Base-by-base conservation (phyloP, 495 filamentous ascomycete genomes). In the Penicillium dipodomyicola region DNA sequence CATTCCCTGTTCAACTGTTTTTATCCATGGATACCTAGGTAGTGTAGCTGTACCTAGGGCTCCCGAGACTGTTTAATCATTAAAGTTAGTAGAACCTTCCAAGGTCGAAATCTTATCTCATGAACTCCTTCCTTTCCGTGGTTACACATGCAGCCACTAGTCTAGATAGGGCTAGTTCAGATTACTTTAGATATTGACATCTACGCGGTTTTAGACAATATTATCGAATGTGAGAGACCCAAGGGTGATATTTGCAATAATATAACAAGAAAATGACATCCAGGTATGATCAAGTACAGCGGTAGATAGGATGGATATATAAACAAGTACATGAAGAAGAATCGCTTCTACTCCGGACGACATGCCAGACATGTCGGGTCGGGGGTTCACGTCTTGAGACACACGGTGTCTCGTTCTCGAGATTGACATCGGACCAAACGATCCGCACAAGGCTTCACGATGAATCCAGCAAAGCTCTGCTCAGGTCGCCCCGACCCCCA, bases 311-410 rank as follows among this genome's bases (percentile, higher is more conserved):
- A 10, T 20, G 39, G 39, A 54, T 54, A 54, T 54, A 54, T 54
- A 30, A 25, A 54, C 43, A 54, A 54, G 19, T 37, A 52, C 39
- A 43, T 33, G 50, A 43, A 37, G 10, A 22, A 19, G 33, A 47
- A 39, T 39, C 52, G 52, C 52, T 44, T 54, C 52, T 54, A 54
- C 52, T 46, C 42, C 32, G 41, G 30, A 42, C 30, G 52, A 54
- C 27, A 20, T 33, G 49, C 25, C 37, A 22, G 11, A 9, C 7
- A 20, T 5, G 6, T 23, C n/a, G 5, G 15, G 23, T 54, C 42
- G 22, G 19, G 32, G 37, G 41, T 9, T n/a, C 14, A 4, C 9
- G 11, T 45, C 12, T 10, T n/a, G 49, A 40, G 37, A 52, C 49
- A 52, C 11, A 20, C 22, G 4, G 30, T 29, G 15, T 29, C 49